Conservation (phyloP, 2,329 filamentous ascomycete genomes). For the Aspergillus persii region DNA sequence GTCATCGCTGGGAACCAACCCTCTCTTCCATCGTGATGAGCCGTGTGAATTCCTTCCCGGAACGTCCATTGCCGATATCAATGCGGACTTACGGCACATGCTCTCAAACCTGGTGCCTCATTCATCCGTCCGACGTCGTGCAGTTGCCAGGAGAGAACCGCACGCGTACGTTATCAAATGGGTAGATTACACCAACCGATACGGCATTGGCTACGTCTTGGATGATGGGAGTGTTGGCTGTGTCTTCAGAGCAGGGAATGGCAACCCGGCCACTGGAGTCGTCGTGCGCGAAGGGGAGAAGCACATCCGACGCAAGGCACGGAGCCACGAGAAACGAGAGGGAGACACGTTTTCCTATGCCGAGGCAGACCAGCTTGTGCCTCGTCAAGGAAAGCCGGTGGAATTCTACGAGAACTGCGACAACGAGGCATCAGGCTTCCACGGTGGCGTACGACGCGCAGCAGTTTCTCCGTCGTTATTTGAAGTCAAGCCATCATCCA, state of each 20-base stretch:
- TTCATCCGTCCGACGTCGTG: constrained; percentile 31
- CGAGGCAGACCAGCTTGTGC: constrained; percentile 45
- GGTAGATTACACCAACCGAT: constrained; percentile 54
- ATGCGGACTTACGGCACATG: constrained; percentile 40
- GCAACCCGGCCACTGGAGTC: constrained; percentile 44
- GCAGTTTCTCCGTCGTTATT: constrained; percentile 42
- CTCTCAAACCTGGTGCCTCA: constrained; percentile 35
- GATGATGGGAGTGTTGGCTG: constrained; percentile 51
- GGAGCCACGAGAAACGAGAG: constrained; percentile 34
- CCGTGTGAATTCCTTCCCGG: constrained; percentile 36
- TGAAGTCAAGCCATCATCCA: constrained; percentile 32
- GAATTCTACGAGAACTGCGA: constrained; percentile 50
- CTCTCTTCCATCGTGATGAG: constrained; percentile 40
- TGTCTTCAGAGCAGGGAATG: constrained; percentile 48
- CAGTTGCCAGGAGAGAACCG: constrained; percentile 27
- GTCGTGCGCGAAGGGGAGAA: constrained; percentile 47
- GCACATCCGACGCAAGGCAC: constrained; percentile 47
- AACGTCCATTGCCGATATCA: constrained; percentile 40
- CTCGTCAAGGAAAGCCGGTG: constrained; percentile 40
- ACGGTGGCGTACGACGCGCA: constrained; percentile 40
- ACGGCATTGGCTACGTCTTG: constrained; percentile 52
- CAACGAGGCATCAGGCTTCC: constrained; percentile 28
- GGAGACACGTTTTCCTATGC: constrained; percentile 32
- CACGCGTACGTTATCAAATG: constrained; percentile 52
- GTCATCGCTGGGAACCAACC: constrained; percentile 36